A percentile compares a stretch with the other conserved stretches of the same genome.
Conservation (phyloP, 2,329 filamentous ascomycete species). For the Fusarium luffae region DNA sequence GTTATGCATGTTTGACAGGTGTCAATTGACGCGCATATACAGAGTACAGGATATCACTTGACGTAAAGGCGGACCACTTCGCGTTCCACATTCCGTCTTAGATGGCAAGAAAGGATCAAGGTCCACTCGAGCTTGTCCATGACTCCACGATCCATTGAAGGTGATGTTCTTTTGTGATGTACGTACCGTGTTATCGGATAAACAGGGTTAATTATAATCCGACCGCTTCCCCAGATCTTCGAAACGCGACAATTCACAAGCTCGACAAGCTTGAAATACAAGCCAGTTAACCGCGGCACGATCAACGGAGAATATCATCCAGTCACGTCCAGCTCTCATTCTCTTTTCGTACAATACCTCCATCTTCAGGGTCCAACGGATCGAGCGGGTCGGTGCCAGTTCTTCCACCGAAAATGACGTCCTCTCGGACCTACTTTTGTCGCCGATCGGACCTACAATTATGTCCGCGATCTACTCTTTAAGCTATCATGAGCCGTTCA, state of each 20-base stretch:
- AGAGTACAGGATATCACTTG: not conserved
- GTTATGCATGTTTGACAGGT: not conserved
- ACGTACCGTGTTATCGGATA: not conserved
- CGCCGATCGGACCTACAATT: conserved; percentile 31
- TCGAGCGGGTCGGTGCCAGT: conserved; percentile 25
- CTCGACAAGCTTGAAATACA: not conserved
- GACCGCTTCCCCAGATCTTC: not conserved
- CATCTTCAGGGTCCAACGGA: conserved; percentile 11
- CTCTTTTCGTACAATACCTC: not conserved
- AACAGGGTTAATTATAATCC: conserved; percentile 1
- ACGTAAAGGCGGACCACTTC: not conserved
- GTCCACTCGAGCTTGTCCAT: not conserved
- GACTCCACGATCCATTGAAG: not conserved
- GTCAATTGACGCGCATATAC: not conserved
- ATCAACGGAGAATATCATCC: not conserved
- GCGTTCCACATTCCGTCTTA: too few relatives aligned
- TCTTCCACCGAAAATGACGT: conserved; percentile 39
- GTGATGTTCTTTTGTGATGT: not conserved
- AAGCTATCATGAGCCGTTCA: conserved; percentile 34
- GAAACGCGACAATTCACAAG: not conserved
- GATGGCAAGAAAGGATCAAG: not conserved
- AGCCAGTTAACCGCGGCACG: not conserved
- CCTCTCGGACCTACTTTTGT: conserved; percentile 26
- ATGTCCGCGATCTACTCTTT: conserved; percentile 27
- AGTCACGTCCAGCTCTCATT: not conserved